Percentiles rank a stretch among this genome's conserved stretches.
Conservation (phyloP, 805 yeast species). For the Metschnikowia corniflorae region DNA sequence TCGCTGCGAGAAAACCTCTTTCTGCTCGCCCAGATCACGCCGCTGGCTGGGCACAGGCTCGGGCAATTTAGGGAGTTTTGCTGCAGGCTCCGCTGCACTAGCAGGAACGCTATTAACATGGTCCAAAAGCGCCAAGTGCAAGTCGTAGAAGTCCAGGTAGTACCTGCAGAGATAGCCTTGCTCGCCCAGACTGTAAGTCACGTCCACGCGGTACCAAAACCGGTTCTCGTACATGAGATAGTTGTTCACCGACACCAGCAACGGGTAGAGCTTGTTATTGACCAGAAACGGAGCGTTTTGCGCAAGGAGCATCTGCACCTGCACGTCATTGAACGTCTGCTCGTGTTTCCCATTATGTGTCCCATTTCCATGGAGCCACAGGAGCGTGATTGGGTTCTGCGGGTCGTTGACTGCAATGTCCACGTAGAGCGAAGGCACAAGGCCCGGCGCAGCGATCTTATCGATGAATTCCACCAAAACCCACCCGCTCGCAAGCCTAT, state of each 20-base stretch:
- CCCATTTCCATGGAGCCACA: constrained; percentile 27
- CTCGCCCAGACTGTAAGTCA: constrained; percentile 31
- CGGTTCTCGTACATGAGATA: constrained; percentile 41
- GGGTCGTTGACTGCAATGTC: constrained; percentile 44
- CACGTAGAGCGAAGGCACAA: constrained; percentile 50
- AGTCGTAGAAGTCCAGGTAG: constrained; percentile 49
- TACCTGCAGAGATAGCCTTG: constrained; percentile 43
- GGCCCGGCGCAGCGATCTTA: constrained; percentile 42
- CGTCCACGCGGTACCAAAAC: constrained; percentile 50
- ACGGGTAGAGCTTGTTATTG: constrained; percentile 32
- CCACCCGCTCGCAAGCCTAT: constrained; percentile 52
- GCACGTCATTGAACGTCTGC: constrained; percentile 24
- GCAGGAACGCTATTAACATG: constrained; percentile 5
- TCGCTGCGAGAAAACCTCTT: constrained; percentile 24
- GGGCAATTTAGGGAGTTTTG: constrained; percentile 41
- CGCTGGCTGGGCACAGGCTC: constrained; percentile 42
- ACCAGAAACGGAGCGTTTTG: constrained; percentile 23
- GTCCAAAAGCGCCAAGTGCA: constrained; percentile 36
- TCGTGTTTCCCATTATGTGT: neutral
- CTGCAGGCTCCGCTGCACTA: neutral
- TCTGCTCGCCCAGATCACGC: constrained; percentile 15
- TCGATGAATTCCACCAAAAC: constrained; percentile 53
- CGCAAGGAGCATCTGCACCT: constrained; percentile 23
- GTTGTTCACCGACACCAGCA: constrained; percentile 36
- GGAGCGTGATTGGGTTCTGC: constrained; percentile 34